phyloP scores from a whole-genome alignment of 768 basidiomycete species.

The Trametes coccinea region DNA sequence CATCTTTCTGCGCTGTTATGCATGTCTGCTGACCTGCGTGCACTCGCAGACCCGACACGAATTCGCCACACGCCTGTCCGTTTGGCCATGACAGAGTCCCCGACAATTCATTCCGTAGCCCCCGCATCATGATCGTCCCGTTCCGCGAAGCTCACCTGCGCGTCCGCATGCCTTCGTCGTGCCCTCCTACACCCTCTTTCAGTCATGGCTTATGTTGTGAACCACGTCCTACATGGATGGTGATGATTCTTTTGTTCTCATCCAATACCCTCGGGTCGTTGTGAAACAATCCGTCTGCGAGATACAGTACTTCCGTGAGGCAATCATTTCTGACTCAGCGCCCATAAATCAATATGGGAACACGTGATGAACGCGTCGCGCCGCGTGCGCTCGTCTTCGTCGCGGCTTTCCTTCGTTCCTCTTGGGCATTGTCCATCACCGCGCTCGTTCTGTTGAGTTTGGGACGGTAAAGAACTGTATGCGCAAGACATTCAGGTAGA shows the following conservation, averaged over 20 bases:
- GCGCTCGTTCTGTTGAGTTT: too few species aligned
- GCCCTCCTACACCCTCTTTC: not conserved
- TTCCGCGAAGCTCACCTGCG: constrained; percentile 5
- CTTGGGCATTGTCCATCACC: too few species aligned
- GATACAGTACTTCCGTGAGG: too few species aligned
- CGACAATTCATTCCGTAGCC: not conserved
- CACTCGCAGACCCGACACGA: not conserved
- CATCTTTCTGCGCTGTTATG: not conserved
- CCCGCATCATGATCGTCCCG: not conserved
- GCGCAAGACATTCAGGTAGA: too few species aligned
- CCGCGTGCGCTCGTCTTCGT: not conserved
- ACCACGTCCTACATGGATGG: too few species aligned
- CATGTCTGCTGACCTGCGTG: not conserved
- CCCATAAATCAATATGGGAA: not conserved
- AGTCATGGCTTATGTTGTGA: not conserved
- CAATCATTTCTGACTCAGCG: not conserved
- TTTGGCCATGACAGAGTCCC: not conserved
- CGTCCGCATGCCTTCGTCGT: not conserved
- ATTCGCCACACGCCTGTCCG: not conserved
- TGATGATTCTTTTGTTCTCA: not conserved
- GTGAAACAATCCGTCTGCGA: too few species aligned
- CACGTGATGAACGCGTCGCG: constrained; percentile 11
- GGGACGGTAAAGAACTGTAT: too few species aligned
- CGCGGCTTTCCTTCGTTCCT: not conserved
- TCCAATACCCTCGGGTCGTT: not conserved